Percentiles rank a stretch among this genome's conserved stretches.
These are phyloP conservation scores for Cytospora schulzeri DNA, from an alignment of 2,329 filamentous ascomycete genomes.

Conservation along the genomic window DNA sequence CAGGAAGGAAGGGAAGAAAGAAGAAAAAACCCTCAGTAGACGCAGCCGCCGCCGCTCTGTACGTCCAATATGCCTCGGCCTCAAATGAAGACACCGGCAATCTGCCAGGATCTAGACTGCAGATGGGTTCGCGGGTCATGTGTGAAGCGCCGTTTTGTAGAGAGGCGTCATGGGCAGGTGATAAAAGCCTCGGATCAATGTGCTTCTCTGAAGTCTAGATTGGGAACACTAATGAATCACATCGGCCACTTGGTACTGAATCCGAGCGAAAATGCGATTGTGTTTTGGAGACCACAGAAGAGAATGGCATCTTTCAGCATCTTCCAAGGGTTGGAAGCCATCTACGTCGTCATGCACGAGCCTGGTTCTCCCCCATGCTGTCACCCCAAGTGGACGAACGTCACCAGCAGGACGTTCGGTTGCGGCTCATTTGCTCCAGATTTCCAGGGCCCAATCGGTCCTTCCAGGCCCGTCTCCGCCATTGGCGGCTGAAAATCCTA, in stretches of 20 bases:
- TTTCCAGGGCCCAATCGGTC: not conserved
- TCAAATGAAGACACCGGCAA: not conserved
- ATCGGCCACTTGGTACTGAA: not conserved
- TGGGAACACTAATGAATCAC: not conserved
- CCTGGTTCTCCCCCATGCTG: not conserved
- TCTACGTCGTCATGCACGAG: not conserved
- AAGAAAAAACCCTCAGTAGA: not conserved
- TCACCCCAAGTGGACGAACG: not conserved
- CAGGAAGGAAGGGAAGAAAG: too few relatives aligned
- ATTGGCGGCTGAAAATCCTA: constrained; percentile 1
- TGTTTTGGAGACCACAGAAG: not conserved
- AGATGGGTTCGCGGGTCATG: not conserved
- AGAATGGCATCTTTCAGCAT: not conserved
- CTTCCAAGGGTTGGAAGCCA: not conserved
- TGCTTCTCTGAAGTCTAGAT: not conserved
- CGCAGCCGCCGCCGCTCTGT: not conserved
- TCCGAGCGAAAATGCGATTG: not conserved
- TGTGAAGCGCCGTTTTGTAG: not conserved
- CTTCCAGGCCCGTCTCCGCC: constrained; percentile 2
- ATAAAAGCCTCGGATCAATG: not conserved
- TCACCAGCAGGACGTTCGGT: not conserved
- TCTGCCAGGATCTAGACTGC: not conserved
- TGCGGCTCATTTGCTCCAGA: constrained; percentile 2
- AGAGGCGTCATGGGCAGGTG: not conserved
- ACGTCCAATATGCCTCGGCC: not conserved